A percentile compares a stretch with the other conserved stretches of the same genome.
phyloP scores from a whole-genome alignment of 73 alveolate species.

The Paramecium sonneborni region DNA sequence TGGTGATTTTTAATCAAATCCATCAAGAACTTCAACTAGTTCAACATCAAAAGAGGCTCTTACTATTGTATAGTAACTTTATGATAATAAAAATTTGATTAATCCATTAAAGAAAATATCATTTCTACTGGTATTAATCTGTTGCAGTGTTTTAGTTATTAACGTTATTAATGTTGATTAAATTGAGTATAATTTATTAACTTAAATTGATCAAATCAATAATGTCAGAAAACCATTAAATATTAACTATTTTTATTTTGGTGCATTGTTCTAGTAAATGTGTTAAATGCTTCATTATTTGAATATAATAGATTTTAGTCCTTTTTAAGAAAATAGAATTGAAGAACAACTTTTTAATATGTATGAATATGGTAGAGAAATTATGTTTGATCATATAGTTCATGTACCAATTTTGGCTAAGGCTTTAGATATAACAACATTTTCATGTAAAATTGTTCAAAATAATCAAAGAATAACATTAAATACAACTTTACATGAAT shows the following conservation, averaged over 20 bases:
- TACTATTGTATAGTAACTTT: not conserved
- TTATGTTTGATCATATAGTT: not conserved
- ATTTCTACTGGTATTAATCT: not conserved
- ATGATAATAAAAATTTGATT: not conserved
- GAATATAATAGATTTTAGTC: not conserved
- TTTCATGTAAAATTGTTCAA: not conserved
- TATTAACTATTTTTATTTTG: not conserved
- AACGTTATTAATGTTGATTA: not conserved
- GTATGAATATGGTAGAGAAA: not conserved
- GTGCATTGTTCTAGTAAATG: not conserved
- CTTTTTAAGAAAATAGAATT: not conserved
- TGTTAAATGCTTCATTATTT: not conserved
- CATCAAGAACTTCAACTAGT: not conserved
- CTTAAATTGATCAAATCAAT: not conserved
- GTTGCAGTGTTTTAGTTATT: not conserved
- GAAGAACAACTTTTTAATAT: not conserved
- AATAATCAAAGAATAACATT: not conserved
- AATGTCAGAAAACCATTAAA: constrained; percentile 9
- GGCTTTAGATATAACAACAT: not conserved
- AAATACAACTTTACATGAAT: not conserved
- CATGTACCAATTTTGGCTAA: not conserved
- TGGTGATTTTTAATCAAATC: not conserved
- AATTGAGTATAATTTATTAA: not conserved
- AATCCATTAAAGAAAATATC: not conserved
- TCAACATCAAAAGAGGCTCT: not conserved